phyloP scores from a whole-genome alignment of 1,284 basidiomycete species.

The Jaminaea rosea region DNA sequence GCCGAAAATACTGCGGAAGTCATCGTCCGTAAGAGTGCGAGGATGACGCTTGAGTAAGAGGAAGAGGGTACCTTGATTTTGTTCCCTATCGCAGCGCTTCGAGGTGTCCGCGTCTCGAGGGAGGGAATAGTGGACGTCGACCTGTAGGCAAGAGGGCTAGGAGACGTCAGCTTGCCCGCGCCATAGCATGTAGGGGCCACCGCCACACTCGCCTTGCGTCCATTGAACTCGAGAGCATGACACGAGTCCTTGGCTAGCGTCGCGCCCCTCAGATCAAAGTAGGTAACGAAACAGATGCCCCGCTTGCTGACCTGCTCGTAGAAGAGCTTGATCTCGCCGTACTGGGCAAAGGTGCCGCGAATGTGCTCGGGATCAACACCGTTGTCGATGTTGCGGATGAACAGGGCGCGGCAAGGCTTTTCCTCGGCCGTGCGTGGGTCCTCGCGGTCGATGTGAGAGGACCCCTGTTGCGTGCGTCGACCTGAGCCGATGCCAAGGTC shows the following conservation, averaged over 20 bases:
- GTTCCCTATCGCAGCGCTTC: slow-evolving; percentile 68
- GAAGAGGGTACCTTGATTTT: slow-evolving; percentile 80
- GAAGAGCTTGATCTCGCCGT: slow-evolving; percentile 91
- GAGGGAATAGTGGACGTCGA: slow-evolving; percentile 94
- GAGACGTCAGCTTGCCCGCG: neutral
- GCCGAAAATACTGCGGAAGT: slow-evolving; percentile 71
- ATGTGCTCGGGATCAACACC: slow-evolving; percentile 77
- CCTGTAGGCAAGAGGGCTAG: slow-evolving; percentile 52
- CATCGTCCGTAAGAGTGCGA: slow-evolving; percentile 67
- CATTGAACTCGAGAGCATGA: slow-evolving; percentile 41
- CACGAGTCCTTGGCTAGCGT: slow-evolving; percentile 77
- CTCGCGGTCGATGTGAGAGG: neutral
- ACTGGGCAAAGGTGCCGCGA: slow-evolving; percentile 73
- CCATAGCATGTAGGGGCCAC: neutral
- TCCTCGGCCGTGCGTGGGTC: slow-evolving; percentile 49
- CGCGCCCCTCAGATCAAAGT: slow-evolving; percentile 80
- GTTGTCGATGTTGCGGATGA: slow-evolving; percentile 95
- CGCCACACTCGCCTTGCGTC: slow-evolving; percentile 11
- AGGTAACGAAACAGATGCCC: slow-evolving; percentile 96
- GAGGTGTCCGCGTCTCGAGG: slow-evolving; percentile 71
- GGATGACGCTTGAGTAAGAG: slow-evolving; percentile 64
- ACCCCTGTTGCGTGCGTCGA: no score
- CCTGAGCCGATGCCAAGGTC: no score
- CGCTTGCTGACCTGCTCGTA: slow-evolving; percentile 87
- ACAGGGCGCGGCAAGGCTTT: slow-evolving; percentile 84